Percentiles rank a stretch among this genome's conserved stretches.
phyloP scores from a whole-genome alignment of 805 yeast species.

The Blastobotrys muscicola region DNA sequence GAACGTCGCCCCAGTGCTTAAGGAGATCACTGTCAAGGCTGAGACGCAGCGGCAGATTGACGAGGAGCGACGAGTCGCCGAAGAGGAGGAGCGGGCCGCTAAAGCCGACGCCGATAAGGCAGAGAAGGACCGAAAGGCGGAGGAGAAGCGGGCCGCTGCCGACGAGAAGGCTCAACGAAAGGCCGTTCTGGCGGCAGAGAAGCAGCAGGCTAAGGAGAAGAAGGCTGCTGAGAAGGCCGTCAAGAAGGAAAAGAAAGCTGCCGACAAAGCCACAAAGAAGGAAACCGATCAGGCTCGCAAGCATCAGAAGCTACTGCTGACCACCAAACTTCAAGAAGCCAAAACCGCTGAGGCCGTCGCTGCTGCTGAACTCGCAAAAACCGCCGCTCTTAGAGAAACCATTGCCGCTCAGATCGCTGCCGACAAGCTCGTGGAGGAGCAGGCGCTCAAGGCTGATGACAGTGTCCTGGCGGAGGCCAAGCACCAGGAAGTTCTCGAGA shows the following conservation, averaged over 20 bases:
- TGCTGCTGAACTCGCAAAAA: conserved; percentile 18
- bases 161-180: conserved; percentile 17
- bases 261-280: conserved; percentile 14
- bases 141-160: conserved; percentile 17
- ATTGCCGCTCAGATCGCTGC: conserved; percentile 19
- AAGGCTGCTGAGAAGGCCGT: conserved; percentile 15
- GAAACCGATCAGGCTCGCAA: conserved; percentile 7
- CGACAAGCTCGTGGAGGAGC: conserved; percentile 8
- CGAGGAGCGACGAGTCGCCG: conserved; percentile 33
- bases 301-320: conserved; percentile 12
- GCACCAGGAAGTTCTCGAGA: conserved; percentile 10
- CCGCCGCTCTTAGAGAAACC: conserved; percentile 15
- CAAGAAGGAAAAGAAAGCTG: conserved; percentile 17
- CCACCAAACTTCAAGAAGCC: conserved; percentile 18
- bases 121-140: conserved; percentile 15
- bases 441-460: conserved; percentile 4
- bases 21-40: conserved; percentile 63
- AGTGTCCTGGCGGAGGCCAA: conserved; percentile 1
- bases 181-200: conserved; percentile 10
- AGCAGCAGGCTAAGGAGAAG: conserved; percentile 14
- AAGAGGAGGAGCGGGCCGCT: conserved; percentile 17
- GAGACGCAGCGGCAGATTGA: conserved; percentile 54
- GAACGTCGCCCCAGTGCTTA: conserved; percentile 74
- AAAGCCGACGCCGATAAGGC: conserved; percentile 10
- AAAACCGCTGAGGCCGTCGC: conserved; percentile 21